phyloP scores from a whole-genome alignment of 2,329 filamentous ascomycete species.

The Diaporthe sp. region DNA sequence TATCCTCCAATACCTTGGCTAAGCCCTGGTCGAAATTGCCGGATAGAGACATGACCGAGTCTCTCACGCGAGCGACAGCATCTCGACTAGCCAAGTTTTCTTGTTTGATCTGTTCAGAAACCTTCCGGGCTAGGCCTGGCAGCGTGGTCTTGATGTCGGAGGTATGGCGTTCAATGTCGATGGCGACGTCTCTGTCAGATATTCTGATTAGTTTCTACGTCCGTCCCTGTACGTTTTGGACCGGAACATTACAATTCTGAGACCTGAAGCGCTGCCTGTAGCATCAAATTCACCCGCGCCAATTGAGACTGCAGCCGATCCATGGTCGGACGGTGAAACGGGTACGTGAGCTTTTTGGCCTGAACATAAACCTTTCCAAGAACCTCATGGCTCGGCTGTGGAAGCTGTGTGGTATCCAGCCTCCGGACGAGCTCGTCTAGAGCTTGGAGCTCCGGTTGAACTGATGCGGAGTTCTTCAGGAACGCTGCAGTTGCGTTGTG shows the following conservation, averaged over 20 bases:
- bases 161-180: background rate
- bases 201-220: background rate
- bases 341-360: slow-evolving; percentile 22
- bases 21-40: background rate
- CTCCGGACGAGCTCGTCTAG: background rate
- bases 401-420: background rate
- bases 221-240: background rate
- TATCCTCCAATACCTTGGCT: background rate
- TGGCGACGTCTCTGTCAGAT: background rate
- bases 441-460: slow-evolving; percentile 1
- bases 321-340: slow-evolving; percentile 10
- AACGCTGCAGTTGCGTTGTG: background rate
- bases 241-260: background rate
- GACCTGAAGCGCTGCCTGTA: background rate
- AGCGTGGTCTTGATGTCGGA: slow-evolving; percentile 1
- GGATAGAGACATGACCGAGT: background rate
- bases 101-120: background rate
- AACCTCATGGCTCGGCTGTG: background rate
- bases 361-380: background rate
- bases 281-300: background rate
- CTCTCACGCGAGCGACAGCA: background rate
- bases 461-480: background rate
- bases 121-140: background rate
- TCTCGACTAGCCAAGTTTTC: background rate
- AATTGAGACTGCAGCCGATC: background rate